Evolutionary conservation across 2,329 filamentous ascomycete species (phyloP), one percentile per base, ranked within the genome.

Genomic region (Blastomyces silverae): DNA sequence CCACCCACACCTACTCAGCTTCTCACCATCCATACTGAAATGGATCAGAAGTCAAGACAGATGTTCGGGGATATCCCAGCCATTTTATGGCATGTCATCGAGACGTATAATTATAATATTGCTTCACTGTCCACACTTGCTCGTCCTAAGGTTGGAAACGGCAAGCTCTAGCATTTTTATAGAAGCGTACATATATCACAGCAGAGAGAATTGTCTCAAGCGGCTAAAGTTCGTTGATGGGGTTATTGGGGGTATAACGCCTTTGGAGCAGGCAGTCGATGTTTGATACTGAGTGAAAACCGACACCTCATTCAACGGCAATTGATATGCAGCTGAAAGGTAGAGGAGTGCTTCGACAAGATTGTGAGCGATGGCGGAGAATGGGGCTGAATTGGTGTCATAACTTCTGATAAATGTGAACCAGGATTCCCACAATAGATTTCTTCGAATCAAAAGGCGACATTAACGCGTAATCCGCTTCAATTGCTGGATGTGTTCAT

Each of bases 81-180:
- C 67, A 67, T 67, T 66, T 65, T 60, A 52, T 64, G 62, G 60
- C 63, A 31, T 65, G 22, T 63, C 66, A 66, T 69, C 64, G 70
- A 71, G 68, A 71, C 66, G 65, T 67, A 69, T 70, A 69, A 66
- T 76, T 67, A 81, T 76, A 73, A 74, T 84, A 76, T 84, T 79
- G 82, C 82, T 84, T 83, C 81, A 76, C 72, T 80, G 80, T 84
- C 82, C 81, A 84, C 82, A 83, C 82, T 80, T 76, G 78, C 79
- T 72, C 80, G 79, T 78, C 80, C 80, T 81, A 75, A 75, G 75
- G 71, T 71, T 53, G 79, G 73, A 77, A 77, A 79, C 78, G 81
- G 77, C 80, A 78, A 79, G 82, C 81, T 84, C 82, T 84, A 84
- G 82, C 82, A 79, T 79, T 75, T 77, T 75, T 77, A 74, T 75